Base-by-base conservation (phyloP, 2,329 filamentous ascomycete genomes). In the Colletotrichum sp. region DNA sequence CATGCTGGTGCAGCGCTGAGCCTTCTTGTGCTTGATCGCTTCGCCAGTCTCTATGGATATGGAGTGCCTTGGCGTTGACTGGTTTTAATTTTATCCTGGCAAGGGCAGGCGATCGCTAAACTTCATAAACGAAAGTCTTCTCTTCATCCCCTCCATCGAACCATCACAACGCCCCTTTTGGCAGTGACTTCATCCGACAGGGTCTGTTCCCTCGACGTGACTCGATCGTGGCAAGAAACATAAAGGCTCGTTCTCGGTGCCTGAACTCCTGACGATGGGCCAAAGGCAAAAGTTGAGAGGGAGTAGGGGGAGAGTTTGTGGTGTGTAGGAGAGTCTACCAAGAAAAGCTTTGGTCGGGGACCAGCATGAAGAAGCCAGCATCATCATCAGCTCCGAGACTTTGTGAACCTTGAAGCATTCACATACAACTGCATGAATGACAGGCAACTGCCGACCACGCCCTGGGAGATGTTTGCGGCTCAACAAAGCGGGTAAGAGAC, bases 291-390 rank as follows among this genome's bases (percentile, higher is more conserved):
- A 49, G 26, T 10, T 30, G 21, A 28, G 21, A 15, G 24, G 15
- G 28, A 44, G 15, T 36, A 32, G 8, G 10, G 30, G 21, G 28
- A 76, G 49, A 52, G 71, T 75, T 71, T 69, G 64, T 59, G 63
- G 63, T 18, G 74, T 75, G 65, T 49, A 63, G 63, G 57, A 69
- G 30, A 66, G 69, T 24, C 44, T n/a, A 30, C 30, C 15, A 49
- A 52, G 10, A 64, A 73, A 69, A 76, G 64, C 34, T 69, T 76
- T 34, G 21, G 34, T 18, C 28, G 24, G 64, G 64, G 39, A 36
- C 36, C n/a, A 60, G 75, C 75, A 76, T 76, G 36, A 76, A 63
- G 34, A 36, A 67, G 18, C 39, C 65, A 39, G 59, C 16, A 70
- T 76, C 60, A 26, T 39, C 30, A 16, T 44, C 74, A 75, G 60